phyloP scores from a whole-genome alignment of 768 basidiomycete species.

The Hypholoma sublateritium region DNA sequence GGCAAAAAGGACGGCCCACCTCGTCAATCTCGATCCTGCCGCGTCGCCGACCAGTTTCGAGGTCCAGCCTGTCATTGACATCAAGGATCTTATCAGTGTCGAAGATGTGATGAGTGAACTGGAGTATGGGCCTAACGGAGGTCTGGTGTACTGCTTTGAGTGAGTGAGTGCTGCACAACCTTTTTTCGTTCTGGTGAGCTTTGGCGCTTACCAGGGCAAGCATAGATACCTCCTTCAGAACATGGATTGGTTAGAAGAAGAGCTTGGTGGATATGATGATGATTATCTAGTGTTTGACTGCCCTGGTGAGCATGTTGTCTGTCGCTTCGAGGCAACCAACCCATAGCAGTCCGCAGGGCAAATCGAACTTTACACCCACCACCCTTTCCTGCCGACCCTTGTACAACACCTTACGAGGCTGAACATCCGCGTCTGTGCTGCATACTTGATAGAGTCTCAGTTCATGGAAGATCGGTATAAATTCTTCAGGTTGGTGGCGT shows the following conservation, averaged over 20 bases:
- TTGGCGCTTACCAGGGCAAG: conserved; percentile 3
- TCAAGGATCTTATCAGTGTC: conserved; percentile 86
- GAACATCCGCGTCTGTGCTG: conserved; percentile 84
- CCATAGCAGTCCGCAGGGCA: conserved; percentile 57
- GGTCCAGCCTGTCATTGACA: conserved; percentile 90
- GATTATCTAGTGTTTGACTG: conserved; percentile 95
- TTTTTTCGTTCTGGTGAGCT: neutral
- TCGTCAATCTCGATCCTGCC: conserved; percentile 97
- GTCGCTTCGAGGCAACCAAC: neutral
- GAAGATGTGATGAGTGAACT: conserved; percentile 97
- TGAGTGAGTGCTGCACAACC: conserved; percentile 61
- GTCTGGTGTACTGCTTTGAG: conserved; percentile 98
- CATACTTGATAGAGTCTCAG: conserved; percentile 94
- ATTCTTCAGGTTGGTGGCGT: conserved; percentile 74
- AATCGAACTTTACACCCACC: conserved; percentile 98
- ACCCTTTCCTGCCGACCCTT: conserved; percentile 91
- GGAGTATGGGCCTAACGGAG: conserved; percentile 95
- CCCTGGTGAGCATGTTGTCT: conserved; percentile 54
- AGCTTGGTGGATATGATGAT: conserved; percentile 91
- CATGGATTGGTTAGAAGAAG: conserved; percentile 98
- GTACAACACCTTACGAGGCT: conserved; percentile 73
- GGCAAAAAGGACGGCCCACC: conserved; percentile 81
- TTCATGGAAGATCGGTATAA: conserved; percentile 99
- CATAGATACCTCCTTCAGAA: conserved; percentile 91
- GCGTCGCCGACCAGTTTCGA: conserved; percentile 86